These are phyloP conservation scores for Populus tomentosa DNA, from an alignment of 441 rosid genomes.

Conservation along the genomic window DNA sequence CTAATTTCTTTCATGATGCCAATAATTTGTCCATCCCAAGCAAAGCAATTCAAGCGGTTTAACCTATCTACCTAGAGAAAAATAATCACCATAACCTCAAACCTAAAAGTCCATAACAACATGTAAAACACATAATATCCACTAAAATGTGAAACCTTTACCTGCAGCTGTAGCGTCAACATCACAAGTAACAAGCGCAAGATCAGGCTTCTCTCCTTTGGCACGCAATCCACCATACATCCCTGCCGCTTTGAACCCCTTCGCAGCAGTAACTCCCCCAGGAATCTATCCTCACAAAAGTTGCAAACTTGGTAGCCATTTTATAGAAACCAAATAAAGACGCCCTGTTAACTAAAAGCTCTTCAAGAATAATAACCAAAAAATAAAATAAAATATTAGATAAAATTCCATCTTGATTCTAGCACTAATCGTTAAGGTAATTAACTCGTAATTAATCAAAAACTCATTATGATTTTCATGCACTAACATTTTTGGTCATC, in stretches of 20 bases:
- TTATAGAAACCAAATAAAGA: background rate
- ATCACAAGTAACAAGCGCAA: too few species aligned
- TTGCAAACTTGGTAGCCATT: background rate
- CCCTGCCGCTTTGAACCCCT: too few species aligned
- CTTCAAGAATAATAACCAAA: background rate
- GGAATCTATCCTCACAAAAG: slow-evolving; percentile 35
- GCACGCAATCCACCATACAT: too few species aligned
- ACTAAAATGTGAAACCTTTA: slow-evolving; percentile 7
- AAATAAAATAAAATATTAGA: background rate
- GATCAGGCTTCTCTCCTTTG: too few species aligned
- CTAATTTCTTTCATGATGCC: background rate
- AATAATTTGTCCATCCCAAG: background rate
- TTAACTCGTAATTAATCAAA: background rate
- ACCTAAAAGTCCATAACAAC: background rate
- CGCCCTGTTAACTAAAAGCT: background rate
- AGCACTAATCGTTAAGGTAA: background rate
- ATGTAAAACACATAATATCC: background rate
- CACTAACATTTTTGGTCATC: background rate
- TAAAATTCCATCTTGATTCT: background rate
- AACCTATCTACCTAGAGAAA: slow-evolving; percentile 1
- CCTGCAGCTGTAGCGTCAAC: too few species aligned
- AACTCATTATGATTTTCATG: background rate
- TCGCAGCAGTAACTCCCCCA: too few species aligned
- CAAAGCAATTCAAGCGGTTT: background rate
- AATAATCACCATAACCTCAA: background rate